Base-by-base conservation (phyloP, 805 yeast species). In the Millerozyma acaciae region DNA sequence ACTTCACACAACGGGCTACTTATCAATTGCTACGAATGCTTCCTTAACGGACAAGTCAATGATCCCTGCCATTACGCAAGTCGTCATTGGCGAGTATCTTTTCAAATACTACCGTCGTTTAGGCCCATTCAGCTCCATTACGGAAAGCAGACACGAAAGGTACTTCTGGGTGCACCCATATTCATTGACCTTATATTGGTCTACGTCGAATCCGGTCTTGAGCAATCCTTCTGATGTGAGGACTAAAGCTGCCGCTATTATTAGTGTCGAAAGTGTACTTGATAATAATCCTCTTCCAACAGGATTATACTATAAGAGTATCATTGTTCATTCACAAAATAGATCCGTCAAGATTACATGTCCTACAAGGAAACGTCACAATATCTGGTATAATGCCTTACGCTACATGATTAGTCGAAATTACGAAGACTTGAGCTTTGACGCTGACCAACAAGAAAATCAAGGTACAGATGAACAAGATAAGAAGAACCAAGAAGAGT, bases 81-180 rank as follows among this genome's bases (percentile, higher is more conserved):
- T 93, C 4, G 88, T 90, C 27, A 84, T 89, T 56, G 98, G 98
- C 33, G 97, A 90, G 53, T 85, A 78, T 44, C 65, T 89, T 37
- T 80, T 72, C 73, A 90, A 90, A 58, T 89, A 89, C 54, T 85
- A 81, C 55, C 78, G 93, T 38, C 77, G 78, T 40, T 60, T 83
- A 33, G 89, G 89, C 1, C 82, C 88, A 10, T 66, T 85, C 31
- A 80, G 86, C 23, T 71, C 82, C 1, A 70, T 86, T 14, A 75
- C 90, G 0, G 93, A 87, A 32, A 74, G 75, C 26, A 75, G 96
- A 39, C 98, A 90, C 52, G 93, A 84, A 51, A 73, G 97, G 44
- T 90, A 77, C 62, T 90, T 90, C 71, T 93, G 97, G 97, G 76
- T 93, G 28, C 95, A 90, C 59, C 97, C 98, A 3, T 89, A 89